Evolutionary conservation across 331 rosid species (phyloP), one percentile per base, ranked within the genome.

Genomic region (Ulmus americana): DNA sequence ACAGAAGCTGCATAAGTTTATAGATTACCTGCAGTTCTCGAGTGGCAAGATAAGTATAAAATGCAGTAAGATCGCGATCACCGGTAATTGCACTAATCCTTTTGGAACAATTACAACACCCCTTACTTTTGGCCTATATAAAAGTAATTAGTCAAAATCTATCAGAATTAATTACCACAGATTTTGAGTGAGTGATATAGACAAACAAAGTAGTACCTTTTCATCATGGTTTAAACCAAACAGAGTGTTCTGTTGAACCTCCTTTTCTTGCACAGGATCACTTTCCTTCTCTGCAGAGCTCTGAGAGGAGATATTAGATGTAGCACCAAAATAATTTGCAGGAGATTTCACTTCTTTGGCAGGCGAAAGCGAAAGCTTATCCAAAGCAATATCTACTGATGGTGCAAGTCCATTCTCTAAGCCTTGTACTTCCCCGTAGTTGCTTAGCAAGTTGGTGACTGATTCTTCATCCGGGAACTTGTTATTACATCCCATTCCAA

Each of bases 1-100:
- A 52, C 50, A 59, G 5, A 41, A 51, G 39, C 10, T 40, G 9
- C 4, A 7, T 45, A 45, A 12, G 22, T 11, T 70, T 45, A 0
- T 45, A 41, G 9, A 39, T 18, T 76, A 70, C 80, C 80, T 76
- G 80, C 45, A 76, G 76, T 48, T 70, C 76, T 54, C 28, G 68
- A 53, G 61, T 70, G 64, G 47, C 69, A 39, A 60, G 61, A 59
- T 65, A 72, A 39, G 69, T 40, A 65, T 54, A 70, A 65, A 52
- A 60, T 13, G 44, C 50, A 1, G 14, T 22, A 10, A 65, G 40
- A 0, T 70, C 72, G 44, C 40, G 18, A 35, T 28, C 35, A 28
- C 35, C 35, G 35, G 69, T 47, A 48, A 54, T 52, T 65, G 73
- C 76, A 65, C 42, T 61, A 65, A 45, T 70, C 6, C 53, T 45